Evolutionary conservation across 306 rosid genomes (phyloP).

Genomic region (Gleditsia sinensis): DNA sequence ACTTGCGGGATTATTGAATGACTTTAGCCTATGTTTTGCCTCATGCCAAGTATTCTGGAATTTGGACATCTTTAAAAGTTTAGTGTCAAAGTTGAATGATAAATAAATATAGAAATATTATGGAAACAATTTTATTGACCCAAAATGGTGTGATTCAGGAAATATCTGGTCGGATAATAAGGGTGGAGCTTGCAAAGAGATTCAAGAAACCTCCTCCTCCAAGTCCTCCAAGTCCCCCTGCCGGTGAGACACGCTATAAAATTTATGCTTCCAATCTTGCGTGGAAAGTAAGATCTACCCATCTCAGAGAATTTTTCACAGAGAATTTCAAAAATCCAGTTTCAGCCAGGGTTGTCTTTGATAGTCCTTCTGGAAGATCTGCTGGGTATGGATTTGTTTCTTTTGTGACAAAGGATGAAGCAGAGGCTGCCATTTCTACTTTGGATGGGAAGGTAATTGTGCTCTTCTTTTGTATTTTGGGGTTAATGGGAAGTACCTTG

Average conservation of each 20-base stretch:
- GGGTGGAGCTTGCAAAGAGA: slow-evolving; percentile 67
- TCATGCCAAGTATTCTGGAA: slow-evolving; percentile 5
- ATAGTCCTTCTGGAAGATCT: slow-evolving; percentile 63
- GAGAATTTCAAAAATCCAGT: slow-evolving; percentile 71
- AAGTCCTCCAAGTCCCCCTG: slow-evolving; percentile 45
- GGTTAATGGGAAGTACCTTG: not conserved
- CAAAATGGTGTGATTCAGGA: slow-evolving; percentile 55
- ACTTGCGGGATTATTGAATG: not conserved
- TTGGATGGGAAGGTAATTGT: slow-evolving; percentile 80
- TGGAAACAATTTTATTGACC: slow-evolving; percentile 25
- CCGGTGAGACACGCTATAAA: slow-evolving; percentile 62
- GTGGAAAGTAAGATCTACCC: slow-evolving; percentile 80
- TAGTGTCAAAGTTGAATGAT: slow-evolving; percentile 10
- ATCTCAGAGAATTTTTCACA: slow-evolving; percentile 69
- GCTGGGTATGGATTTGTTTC: slow-evolving; percentile 87
- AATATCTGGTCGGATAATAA: slow-evolving; percentile 65
- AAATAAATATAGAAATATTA: slow-evolving; percentile 23
- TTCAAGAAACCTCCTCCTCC: slow-evolving; percentile 79
- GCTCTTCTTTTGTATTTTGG: slow-evolving; percentile 25
- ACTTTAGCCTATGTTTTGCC: slow-evolving; percentile 12
- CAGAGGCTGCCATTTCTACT: slow-evolving; percentile 71
- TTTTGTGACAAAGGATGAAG: slow-evolving; percentile 75
- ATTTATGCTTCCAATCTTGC: slow-evolving; percentile 76
- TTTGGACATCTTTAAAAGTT: not conserved
- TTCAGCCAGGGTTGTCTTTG: slow-evolving; percentile 85